Percentiles rank a stretch among this genome's conserved stretches.
These are phyloP conservation scores for Xylariaceae sp. DNA, from an alignment of 2,329 filamentous ascomycete species.

Conservation along the genomic window DNA sequence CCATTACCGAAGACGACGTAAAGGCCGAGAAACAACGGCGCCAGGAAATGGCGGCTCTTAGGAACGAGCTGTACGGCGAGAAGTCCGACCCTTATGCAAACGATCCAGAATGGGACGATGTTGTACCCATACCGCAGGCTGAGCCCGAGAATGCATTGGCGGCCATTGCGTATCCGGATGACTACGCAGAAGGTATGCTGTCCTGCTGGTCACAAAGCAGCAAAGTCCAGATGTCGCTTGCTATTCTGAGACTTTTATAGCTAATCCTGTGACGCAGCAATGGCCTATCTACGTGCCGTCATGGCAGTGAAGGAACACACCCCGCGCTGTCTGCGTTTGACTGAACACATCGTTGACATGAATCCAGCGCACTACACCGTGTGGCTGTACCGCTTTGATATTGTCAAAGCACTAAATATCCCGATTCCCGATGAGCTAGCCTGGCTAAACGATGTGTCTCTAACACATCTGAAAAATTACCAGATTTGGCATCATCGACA, in stretches of 20 bases:
- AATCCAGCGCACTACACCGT: constrained; percentile 99
- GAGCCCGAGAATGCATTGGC: constrained; percentile 86
- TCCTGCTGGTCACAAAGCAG: neutral
- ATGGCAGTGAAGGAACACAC: constrained; percentile 90
- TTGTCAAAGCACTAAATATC: constrained; percentile 70
- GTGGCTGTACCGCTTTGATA: constrained; percentile 92
- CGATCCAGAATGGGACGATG: constrained; percentile 82
- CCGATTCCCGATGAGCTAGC: constrained; percentile 73
- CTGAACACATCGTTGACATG: constrained; percentile 86
- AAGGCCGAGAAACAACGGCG: constrained; percentile 54
- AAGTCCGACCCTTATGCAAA: constrained; percentile 55
- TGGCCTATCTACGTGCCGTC: constrained; percentile 89
- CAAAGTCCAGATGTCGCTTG: neutral
- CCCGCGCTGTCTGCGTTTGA: constrained; percentile 77
- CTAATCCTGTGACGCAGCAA: constrained; percentile 57
- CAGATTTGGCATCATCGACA: constrained; percentile 90
- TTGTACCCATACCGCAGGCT: constrained; percentile 80
- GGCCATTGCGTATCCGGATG: constrained; percentile 87
- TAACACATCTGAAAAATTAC: constrained; percentile 94
- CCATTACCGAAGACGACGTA: constrained; percentile 47
- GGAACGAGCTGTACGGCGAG: constrained; percentile 58
- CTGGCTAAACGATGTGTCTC: constrained; percentile 85
- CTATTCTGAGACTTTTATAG: neutral
- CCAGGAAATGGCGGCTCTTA: constrained; percentile 57
- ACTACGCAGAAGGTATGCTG: constrained; percentile 77